phyloP scores from a whole-genome alignment of 805 yeast genomes.

The Nakazawaea pomicola region DNA sequence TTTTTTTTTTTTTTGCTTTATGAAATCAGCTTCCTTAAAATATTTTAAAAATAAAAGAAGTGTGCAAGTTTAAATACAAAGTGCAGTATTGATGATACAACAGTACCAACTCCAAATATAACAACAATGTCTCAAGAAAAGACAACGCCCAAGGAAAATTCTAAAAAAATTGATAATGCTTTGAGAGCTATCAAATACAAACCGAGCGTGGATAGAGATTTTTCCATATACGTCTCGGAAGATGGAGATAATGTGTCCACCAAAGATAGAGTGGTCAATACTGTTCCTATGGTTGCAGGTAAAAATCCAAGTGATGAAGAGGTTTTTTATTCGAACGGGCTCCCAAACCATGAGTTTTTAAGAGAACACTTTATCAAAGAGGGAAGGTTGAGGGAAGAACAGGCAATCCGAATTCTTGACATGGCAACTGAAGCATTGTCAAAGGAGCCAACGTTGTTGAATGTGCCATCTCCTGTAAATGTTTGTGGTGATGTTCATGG shows the following conservation, averaged over 20 bases:
- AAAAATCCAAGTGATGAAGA: constrained; percentile 61
- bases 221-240: constrained; percentile 43
- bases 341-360: constrained; percentile 70
- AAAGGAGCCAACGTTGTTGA: constrained; percentile 73
- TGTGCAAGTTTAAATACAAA: too few species aligned
- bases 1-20: background rate
- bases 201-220: constrained; percentile 29
- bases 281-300: constrained; percentile 65
- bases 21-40: background rate
- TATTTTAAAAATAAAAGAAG: too few species aligned
- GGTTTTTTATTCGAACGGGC: constrained; percentile 55
- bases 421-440: constrained; percentile 60
- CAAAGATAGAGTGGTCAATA: constrained; percentile 47
- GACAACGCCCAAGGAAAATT: constrained; percentile 30
- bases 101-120: background rate
- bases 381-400: constrained; percentile 71
- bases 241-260: constrained; percentile 57
- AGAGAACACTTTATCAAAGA: constrained; percentile 72
- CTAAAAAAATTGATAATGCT: constrained; percentile 61
- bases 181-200: constrained; percentile 52
- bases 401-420: constrained; percentile 60
- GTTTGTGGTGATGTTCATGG: constrained; percentile 99
- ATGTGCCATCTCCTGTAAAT: constrained; percentile 88
- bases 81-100: too few species aligned
- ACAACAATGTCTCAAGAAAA: background rate